These are phyloP conservation scores for Alternaria infectoria DNA, from an alignment of 2,329 filamentous ascomycete genomes.

Conservation along the genomic window DNA sequence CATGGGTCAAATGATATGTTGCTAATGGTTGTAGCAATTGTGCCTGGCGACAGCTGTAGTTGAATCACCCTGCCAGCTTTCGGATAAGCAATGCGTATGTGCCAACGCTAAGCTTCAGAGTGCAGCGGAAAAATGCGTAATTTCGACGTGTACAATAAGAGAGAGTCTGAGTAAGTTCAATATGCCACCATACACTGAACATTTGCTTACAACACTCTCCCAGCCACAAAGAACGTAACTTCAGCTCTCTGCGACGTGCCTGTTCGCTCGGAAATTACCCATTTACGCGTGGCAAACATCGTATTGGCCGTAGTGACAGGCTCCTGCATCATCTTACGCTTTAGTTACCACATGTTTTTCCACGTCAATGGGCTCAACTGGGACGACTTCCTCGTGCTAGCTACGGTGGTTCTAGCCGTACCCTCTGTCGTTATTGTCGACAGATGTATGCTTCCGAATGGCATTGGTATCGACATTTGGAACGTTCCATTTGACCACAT, in stretches of 20 bases:
- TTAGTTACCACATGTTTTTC: slow-evolving; percentile 42
- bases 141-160: background rate
- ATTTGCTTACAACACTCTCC: background rate
- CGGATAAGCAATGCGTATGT: slow-evolving; percentile 20
- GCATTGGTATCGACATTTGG: slow-evolving; percentile 59
- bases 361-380: slow-evolving; percentile 7
- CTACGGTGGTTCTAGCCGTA: slow-evolving; percentile 41
- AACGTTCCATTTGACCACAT: slow-evolving; percentile 51
- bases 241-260: slow-evolving; percentile 43
- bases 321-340: slow-evolving; percentile 37
- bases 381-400: slow-evolving; percentile 22
- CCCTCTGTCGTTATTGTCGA: slow-evolving; percentile 14
- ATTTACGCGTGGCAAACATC: slow-evolving; percentile 38
- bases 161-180: background rate
- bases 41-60: slow-evolving; percentile 18
- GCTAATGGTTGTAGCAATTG: slow-evolving; percentile 8
- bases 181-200: background rate
- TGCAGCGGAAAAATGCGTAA: slow-evolving; percentile 14
- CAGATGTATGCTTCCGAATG: slow-evolving; percentile 25
- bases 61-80: slow-evolving; percentile 14
- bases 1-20: background rate
- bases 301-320: slow-evolving; percentile 41
- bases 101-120: slow-evolving; percentile 6
- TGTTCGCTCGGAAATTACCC: slow-evolving; percentile 38
- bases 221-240: slow-evolving; percentile 50